Conservation (phyloP, 2,329 filamentous ascomycete genomes). For the Fusarium keratoplasticum region DNA sequence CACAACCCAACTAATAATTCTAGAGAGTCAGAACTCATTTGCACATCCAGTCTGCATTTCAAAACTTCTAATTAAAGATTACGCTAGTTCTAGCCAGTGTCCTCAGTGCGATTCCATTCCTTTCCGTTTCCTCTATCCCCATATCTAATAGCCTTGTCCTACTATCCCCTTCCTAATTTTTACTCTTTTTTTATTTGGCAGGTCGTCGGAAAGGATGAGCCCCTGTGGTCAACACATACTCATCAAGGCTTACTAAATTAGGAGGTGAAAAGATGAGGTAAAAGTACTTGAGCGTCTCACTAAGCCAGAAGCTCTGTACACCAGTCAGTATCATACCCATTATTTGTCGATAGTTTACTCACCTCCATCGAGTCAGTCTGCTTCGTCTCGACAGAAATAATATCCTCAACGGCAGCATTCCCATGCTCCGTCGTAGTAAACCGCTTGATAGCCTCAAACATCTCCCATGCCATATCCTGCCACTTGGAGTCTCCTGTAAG, state of each 20-base stretch:
- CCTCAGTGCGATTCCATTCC: not conserved
- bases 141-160: not conserved
- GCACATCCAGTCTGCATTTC: not conserved
- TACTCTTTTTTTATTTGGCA: not conserved
- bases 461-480: constrained; percentile 64
- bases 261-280: constrained; percentile 77
- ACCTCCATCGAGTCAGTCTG: constrained; percentile 71
- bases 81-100: not conserved
- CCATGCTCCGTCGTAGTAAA: constrained; percentile 60
- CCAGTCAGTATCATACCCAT: not conserved
- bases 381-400: constrained; percentile 48
- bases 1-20: not conserved
- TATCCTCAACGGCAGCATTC: constrained; percentile 61
- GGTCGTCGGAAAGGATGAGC: constrained; percentile 57
- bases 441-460: constrained; percentile 61
- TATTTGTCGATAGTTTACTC: constrained; percentile 40
- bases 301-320: constrained; percentile 75
- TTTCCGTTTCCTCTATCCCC: not conserved
- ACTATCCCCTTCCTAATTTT: not conserved
- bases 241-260: constrained; percentile 73
- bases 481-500: constrained; percentile 61
- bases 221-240: constrained; percentile 72
- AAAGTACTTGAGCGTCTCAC: constrained; percentile 81
- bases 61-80: not conserved
- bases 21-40: not conserved